phyloP scores from a whole-genome alignment of 1,139 yeast species.

The Ogataea hybrid region DNA sequence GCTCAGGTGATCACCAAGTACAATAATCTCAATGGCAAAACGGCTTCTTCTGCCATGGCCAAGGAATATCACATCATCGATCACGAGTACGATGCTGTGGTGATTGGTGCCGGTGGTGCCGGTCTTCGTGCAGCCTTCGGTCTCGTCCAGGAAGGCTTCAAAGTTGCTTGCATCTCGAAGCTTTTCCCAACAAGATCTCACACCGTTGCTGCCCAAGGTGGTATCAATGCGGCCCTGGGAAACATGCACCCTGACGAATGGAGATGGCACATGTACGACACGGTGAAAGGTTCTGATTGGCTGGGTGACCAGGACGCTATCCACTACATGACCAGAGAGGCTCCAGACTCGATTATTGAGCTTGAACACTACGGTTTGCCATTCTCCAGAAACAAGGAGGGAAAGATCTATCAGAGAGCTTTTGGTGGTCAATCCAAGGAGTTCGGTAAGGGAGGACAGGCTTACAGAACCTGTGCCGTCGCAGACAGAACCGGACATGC shows the following conservation, averaged over 20 bases:
- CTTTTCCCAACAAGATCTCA: constrained; percentile 98
- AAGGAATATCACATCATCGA: constrained; percentile 89
- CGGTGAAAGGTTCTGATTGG: constrained; percentile 99
- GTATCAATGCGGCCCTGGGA: constrained; percentile 96
- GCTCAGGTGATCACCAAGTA: constrained; percentile 32
- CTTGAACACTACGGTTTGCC: constrained; percentile 98
- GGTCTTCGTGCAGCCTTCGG: constrained; percentile 99
- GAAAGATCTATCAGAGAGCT: constrained; percentile 97
- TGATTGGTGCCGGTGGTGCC: constrained; percentile 99
- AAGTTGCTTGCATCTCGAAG: constrained; percentile 96
- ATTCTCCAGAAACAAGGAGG: constrained; percentile 95
- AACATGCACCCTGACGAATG: constrained; percentile 98
- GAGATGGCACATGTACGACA: constrained; percentile 99
- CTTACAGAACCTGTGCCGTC: constrained; percentile 98
- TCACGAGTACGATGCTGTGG: constrained; percentile 97
- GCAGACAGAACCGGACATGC: constrained; percentile 99
- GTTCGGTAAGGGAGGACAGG: constrained; percentile 98
- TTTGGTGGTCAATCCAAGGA: constrained; percentile 98
- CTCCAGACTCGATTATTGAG: constrained; percentile 93
- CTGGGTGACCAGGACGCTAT: constrained; percentile 99
- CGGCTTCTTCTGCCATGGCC: constrained; percentile 52
- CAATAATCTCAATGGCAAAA: constrained; percentile 48
- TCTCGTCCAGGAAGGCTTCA: constrained; percentile 93
- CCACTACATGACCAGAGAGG: constrained; percentile 98
- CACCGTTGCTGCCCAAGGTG: constrained; percentile 99